Percentiles rank a stretch among this genome's conserved stretches.
phyloP scores from a whole-genome alignment of 805 yeast species.

The Saturnispora galanensis region DNA sequence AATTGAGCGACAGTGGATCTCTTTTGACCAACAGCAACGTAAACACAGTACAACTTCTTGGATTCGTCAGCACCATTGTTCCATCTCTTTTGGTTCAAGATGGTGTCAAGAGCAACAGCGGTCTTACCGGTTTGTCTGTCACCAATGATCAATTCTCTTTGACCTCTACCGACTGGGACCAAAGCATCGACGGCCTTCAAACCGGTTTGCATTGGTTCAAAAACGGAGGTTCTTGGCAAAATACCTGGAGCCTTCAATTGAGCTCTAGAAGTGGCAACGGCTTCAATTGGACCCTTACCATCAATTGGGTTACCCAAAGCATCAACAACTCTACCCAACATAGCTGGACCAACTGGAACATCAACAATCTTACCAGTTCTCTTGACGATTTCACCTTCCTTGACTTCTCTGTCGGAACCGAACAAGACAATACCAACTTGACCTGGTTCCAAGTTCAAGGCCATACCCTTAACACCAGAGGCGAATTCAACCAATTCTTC shows the following conservation, averaged over 20 bases:
- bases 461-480: slow-evolving; percentile 99
- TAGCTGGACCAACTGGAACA: slow-evolving; percentile 96
- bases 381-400: slow-evolving; percentile 99
- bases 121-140: slow-evolving; percentile 99
- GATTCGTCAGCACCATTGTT: slow-evolving; percentile 89
- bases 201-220: slow-evolving; percentile 99
- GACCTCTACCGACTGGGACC: slow-evolving; percentile 99
- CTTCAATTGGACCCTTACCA: slow-evolving; percentile 97
- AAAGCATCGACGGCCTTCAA: slow-evolving; percentile 97
- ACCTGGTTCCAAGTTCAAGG: slow-evolving; percentile 98
- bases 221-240: slow-evolving; percentile 96
- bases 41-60: slow-evolving; percentile 98
- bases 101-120: slow-evolving; percentile 97
- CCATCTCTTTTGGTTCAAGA: slow-evolving; percentile 98
- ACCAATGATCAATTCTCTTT: slow-evolving; percentile 99
- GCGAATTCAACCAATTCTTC: slow-evolving; percentile 99
- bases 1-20: slow-evolving; percentile 99
- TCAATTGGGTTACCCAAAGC: slow-evolving; percentile 99
- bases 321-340: slow-evolving; percentile 98
- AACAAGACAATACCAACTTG: slow-evolving; percentile 99
- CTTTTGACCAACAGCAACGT: slow-evolving; percentile 99
- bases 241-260: slow-evolving; percentile 99
- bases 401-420: slow-evolving; percentile 97
- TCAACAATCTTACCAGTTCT: slow-evolving; percentile 99
- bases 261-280: slow-evolving; percentile 82